These are phyloP conservation scores for Ceratobasidium sp. DNA, from an alignment of 1,284 basidiomycete species.

Conservation along the genomic window DNA sequence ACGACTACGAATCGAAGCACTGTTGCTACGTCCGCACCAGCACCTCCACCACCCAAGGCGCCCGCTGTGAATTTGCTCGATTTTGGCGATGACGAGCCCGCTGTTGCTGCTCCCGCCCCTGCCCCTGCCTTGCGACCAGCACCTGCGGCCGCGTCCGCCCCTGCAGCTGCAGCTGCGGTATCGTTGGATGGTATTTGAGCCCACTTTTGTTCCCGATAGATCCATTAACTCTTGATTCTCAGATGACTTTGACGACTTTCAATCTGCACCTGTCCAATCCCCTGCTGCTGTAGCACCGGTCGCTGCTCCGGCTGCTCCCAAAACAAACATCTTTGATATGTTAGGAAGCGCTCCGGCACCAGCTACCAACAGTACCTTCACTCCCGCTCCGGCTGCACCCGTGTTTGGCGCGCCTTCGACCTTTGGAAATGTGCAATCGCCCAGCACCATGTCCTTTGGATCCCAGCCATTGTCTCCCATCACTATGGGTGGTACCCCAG, in stretches of 20 bases:
- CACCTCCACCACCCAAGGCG: slow-evolving; percentile 56
- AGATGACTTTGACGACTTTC: slow-evolving; percentile 93
- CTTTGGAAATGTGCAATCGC: slow-evolving; percentile 19
- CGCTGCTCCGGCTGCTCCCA: slow-evolving; percentile 50
- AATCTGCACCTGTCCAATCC: slow-evolving; percentile 66
- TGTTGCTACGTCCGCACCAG: slow-evolving; percentile 51
- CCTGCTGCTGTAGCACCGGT: slow-evolving; percentile 51
- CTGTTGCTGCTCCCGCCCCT: slow-evolving; percentile 49
- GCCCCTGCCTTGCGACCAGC: slow-evolving; percentile 56
- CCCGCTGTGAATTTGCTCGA: slow-evolving; percentile 74
- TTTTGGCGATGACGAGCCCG: slow-evolving; percentile 73
- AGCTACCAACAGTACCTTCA: slow-evolving; percentile 13
- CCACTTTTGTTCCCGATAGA: neutral
- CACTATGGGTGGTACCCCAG: slow-evolving; percentile 12
- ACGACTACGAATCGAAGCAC: slow-evolving; percentile 24
- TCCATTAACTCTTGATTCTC: slow-evolving; percentile 21
- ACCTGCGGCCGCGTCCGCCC: slow-evolving; percentile 55
- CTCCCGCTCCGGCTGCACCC: slow-evolving; percentile 17
- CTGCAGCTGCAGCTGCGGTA: neutral
- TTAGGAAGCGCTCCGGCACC: slow-evolving; percentile 53
- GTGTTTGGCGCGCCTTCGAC: slow-evolving; percentile 29
- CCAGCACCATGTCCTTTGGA: slow-evolving; percentile 39
- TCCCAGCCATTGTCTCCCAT: slow-evolving; percentile 36
- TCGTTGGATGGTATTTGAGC: slow-evolving; percentile 57
- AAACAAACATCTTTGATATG: slow-evolving; percentile 58